Evolutionary conservation across 2,329 filamentous ascomycete species (phyloP).

Genomic region (Sporothrix phasma): DNA sequence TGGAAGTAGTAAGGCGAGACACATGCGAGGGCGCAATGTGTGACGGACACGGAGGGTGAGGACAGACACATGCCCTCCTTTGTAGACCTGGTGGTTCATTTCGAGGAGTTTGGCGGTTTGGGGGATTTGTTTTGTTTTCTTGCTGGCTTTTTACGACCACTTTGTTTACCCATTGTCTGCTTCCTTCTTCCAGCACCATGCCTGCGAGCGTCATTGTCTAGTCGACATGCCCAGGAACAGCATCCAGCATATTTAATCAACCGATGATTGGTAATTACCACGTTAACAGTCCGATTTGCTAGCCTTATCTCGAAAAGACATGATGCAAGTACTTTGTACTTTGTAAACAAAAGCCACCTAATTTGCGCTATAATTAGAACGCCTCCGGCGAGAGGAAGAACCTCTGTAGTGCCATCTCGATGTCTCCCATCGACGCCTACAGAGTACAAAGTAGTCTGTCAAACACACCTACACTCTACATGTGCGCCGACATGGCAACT

Average conservation of each 20-base stretch:
- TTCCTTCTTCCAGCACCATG: neutral
- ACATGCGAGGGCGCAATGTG: neutral
- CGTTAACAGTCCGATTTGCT: neutral
- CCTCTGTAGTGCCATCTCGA: too few relatives aligned
- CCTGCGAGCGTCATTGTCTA: neutral
- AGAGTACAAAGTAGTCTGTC: too few relatives aligned
- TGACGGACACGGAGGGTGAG: neutral
- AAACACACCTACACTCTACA: too few relatives aligned
- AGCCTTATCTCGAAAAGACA: neutral
- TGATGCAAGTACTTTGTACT: neutral
- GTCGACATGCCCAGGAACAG: conserved; percentile 1
- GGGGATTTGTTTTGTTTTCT: neutral
- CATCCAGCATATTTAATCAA: neutral
- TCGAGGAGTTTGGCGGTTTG: neutral
- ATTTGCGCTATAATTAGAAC: too few relatives aligned
- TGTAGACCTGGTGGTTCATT: too few relatives aligned
- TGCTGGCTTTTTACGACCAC: neutral
- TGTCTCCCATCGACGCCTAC: too few relatives aligned
- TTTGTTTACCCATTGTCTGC: neutral
- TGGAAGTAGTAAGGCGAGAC: conserved; percentile 17
- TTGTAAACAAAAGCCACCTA: too few relatives aligned
- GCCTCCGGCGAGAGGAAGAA: too few relatives aligned
- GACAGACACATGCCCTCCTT: too few relatives aligned
- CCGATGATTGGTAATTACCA: too few relatives aligned
- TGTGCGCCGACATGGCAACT: too few relatives aligned